Evolutionary conservation across 148 eudicot genomes (phyloP), one percentile per base, ranked within the genome.

Genomic region (Agrostemma githago): DNA sequence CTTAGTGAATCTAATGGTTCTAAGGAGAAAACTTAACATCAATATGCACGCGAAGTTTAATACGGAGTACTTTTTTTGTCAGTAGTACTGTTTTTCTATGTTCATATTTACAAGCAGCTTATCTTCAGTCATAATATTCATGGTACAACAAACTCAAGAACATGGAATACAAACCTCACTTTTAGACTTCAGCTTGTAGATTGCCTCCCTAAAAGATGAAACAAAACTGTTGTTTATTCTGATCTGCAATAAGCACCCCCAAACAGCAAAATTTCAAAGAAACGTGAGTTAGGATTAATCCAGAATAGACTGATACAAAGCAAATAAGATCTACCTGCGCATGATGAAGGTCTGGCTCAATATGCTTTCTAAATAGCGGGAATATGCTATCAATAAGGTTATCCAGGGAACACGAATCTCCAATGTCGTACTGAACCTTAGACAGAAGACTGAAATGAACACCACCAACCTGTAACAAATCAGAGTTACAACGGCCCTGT

Each of bases 261-360:
- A 72, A 34, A 72, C 57, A 72, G 76, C 74, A 85, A 71, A 44
- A 40, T 68, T 43, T 56, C 37, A 62, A 38, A 57, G 21, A 34
- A 51, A 48, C 39, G 20, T 19, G 57, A 12, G 53, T 9, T 66
- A 42, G 61, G 34, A 71, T 66, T 56, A 61, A 62, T 21, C 42
- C 38, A 68, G 14, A 68, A 39, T 46, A 51, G 14, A 51, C 8
- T 26, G 76, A 54, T 15, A 58, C 57, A 21, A 56, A 43, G 76
- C 65, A 46, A 67, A 66, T 17, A 42, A 11, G 69, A 46, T 71
- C 73, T 61, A 95, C 99, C 97, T 96, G 99, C 16, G 97, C 99
- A 80, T 96, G 99, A 88, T 96, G 99, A 77, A 96, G 96, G 71
- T 96, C 99, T n/a, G 99, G 97, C 87, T 96, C 99, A 62, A 96